phyloP scores from a whole-genome alignment of 805 yeast species.

The Pichia californica region DNA sequence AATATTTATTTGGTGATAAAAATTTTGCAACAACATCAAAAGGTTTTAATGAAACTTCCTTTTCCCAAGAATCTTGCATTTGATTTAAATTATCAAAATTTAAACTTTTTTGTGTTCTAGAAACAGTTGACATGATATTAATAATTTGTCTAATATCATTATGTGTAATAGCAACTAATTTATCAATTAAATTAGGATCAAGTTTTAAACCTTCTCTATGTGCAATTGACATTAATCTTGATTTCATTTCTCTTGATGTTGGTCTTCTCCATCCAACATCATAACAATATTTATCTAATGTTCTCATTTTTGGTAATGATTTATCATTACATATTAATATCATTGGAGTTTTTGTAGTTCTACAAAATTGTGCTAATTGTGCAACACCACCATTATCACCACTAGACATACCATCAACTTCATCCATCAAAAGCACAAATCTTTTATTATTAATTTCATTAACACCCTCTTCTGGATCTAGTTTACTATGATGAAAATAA shows the following conservation, averaged over 20 bases:
- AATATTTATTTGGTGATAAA: conserved; percentile 51
- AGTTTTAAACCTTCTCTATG: conserved; percentile 74
- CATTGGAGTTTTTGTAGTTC: conserved; percentile 81
- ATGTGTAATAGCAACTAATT: conserved; percentile 74
- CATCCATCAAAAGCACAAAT: conserved; percentile 92
- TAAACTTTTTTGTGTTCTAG: conserved; percentile 62
- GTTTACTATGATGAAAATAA: conserved; percentile 40
- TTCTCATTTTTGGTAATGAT: conserved; percentile 89
- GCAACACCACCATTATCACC: conserved; percentile 99
- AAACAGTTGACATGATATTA: conserved; percentile 77
- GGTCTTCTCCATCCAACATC: conserved; percentile 89
- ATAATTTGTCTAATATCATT: conserved; percentile 94
- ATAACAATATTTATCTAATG: conserved; percentile 76
- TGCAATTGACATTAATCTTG: conserved; percentile 87
- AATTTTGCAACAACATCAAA: conserved; percentile 78
- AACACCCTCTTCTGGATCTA: conserved; percentile 5
- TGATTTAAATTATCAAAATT: conserved; percentile 56
- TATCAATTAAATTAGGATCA: conserved; percentile 76
- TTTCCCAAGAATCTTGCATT: conserved; percentile 72
- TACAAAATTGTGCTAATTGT: conserved; percentile 80
- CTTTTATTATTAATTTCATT: conserved; percentile 33
- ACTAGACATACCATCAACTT: conserved; percentile 98
- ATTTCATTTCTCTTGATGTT: conserved; percentile 68
- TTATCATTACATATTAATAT: conserved; percentile 92
- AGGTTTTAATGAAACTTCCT: conserved; percentile 84